Evolutionary conservation across 1,139 yeast species (phyloP).

Genomic region (Oligophagozyma castellii): DNA sequence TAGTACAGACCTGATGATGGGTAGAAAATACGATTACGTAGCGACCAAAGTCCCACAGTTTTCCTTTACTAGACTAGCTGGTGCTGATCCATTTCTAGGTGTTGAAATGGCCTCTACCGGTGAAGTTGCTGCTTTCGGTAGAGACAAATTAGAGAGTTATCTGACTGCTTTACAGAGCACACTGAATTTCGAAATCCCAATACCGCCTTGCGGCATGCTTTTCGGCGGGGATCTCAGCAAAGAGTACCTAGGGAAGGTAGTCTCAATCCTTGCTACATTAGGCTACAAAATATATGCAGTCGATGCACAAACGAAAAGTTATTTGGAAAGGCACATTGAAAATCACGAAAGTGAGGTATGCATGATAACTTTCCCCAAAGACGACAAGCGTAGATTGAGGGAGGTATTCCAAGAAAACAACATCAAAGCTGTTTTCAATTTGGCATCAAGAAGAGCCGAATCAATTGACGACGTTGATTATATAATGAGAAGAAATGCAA

Average conservation of each 20-base stretch:
- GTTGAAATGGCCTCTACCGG: constrained; percentile 99
- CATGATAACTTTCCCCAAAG: constrained; percentile 78
- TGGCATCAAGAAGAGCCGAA: constrained; percentile 85
- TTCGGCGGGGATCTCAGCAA: constrained; percentile 86
- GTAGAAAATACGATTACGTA: constrained; percentile 48
- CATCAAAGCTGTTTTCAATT: constrained; percentile 77
- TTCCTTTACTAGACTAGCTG: constrained; percentile 94
- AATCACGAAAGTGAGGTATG: constrained; percentile 29
- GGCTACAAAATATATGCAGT: constrained; percentile 68
- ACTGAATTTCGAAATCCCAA: constrained; percentile 89
- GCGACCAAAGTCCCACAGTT: constrained; percentile 98
- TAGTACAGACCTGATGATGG: constrained; percentile 55
- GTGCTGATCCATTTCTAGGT: constrained; percentile 97
- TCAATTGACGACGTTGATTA: constrained; percentile 76
- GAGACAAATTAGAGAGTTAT: constrained; percentile 75
- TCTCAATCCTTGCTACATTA: constrained; percentile 49
- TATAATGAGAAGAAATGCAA: constrained; percentile 97
- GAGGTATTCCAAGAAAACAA: constrained; percentile 82
- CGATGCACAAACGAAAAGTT: constrained; percentile 53
- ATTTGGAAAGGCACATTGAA: constrained; percentile 39
- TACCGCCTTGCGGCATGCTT: constrained; percentile 77
- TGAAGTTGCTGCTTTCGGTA: constrained; percentile 94
- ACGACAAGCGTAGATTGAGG: constrained; percentile 84
- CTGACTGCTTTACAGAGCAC: constrained; percentile 96
- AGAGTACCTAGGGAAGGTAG: constrained; percentile 61